Evolutionary conservation across 2,329 filamentous ascomycete genomes (phyloP).

Genomic region (Pyrenochaeta sp.): DNA sequence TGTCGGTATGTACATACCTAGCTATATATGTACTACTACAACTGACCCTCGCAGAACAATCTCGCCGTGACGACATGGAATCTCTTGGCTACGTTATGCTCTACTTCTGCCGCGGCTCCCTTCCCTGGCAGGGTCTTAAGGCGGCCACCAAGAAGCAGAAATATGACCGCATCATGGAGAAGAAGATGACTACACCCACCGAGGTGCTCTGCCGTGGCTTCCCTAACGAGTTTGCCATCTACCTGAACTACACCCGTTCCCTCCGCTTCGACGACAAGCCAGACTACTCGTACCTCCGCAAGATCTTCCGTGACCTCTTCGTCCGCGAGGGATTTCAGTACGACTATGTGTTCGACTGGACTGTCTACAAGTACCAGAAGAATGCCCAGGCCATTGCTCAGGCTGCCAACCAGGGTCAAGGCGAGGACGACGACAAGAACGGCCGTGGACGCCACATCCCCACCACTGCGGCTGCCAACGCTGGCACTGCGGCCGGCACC

Average conservation of each 20-base stretch:
- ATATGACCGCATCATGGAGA: conserved; percentile 99
- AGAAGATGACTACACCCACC: conserved; percentile 99
- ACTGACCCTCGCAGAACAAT: conserved; percentile 74
- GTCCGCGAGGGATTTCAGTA: conserved; percentile 99
- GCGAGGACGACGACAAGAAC: conserved; percentile 79
- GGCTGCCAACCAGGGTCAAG: conserved; percentile 71
- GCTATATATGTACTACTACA: neutral
- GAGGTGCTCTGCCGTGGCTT: conserved; percentile 99
- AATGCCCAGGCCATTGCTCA: conserved; percentile 94
- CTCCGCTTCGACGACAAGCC: conserved; percentile 99
- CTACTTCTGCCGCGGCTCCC: conserved; percentile 98
- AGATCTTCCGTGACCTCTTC: conserved; percentile 99
- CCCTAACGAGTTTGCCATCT: conserved; percentile 99
- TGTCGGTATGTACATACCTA: conserved; percentile 69
- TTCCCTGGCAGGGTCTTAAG: conserved; percentile 98
- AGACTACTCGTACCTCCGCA: conserved; percentile 98
- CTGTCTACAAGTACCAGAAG: conserved; percentile 99
- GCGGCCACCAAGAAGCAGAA: conserved; percentile 99
- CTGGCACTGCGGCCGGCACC: conserved; percentile 68
- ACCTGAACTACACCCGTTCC: conserved; percentile 98
- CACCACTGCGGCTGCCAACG: conserved; percentile 71
- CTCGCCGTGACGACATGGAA: conserved; percentile 99
- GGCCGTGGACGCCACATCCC: conserved; percentile 64
- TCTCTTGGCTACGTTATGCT: conserved; percentile 99
- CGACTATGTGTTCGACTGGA: conserved; percentile 99